These are phyloP conservation scores for Sordariomycetes sp. DNA, from an alignment of 2,329 filamentous ascomycete genomes.

Conservation along the genomic window DNA sequence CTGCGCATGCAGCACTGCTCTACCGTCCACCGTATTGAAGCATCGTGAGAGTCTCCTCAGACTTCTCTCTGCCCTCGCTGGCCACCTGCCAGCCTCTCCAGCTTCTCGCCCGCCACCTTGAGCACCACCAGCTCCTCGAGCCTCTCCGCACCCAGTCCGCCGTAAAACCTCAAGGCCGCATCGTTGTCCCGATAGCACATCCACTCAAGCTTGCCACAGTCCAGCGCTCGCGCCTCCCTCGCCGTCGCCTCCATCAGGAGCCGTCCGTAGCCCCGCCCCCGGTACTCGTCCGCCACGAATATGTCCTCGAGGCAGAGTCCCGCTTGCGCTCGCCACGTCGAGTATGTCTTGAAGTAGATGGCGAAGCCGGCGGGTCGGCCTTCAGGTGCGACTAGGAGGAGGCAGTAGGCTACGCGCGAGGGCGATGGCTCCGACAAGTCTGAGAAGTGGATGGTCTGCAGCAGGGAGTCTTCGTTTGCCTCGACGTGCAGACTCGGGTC, in stretches of 20 bases:
- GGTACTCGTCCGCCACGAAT: conserved; percentile 4
- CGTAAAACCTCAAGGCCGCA: conserved; percentile 7
- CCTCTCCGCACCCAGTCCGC: conserved; percentile 6
- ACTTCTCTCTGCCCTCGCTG: not conserved
- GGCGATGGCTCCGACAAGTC: not conserved
- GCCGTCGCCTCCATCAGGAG: conserved; percentile 6
- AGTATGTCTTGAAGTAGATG: conserved; percentile 8
- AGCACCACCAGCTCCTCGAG: conserved; percentile 6
- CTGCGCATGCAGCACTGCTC: no score
- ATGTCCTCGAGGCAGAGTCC: conserved; percentile 8
- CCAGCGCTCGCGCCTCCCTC: conserved; percentile 1
- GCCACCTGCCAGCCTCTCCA: not conserved
- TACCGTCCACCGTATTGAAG: no score
- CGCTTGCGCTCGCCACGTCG: conserved; percentile 6
- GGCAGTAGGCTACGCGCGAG: conserved; percentile 2
- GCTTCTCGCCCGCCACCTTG: conserved; percentile 2
- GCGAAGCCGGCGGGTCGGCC: conserved; percentile 5
- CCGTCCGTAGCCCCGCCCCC: conserved; percentile 6
- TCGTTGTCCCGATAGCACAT: conserved; percentile 6
- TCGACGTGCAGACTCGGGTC: not conserved
- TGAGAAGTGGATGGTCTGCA: not conserved
- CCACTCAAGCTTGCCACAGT: conserved; percentile 8
- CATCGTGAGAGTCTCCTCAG: no score
- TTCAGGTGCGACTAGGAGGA: conserved; percentile 4
- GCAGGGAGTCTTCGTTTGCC: not conserved